Evolutionary conservation across 2,329 filamentous ascomycete genomes (phyloP), one percentile per base, ranked within the genome.

Genomic region (Pochonia chlamydosporia): DNA sequence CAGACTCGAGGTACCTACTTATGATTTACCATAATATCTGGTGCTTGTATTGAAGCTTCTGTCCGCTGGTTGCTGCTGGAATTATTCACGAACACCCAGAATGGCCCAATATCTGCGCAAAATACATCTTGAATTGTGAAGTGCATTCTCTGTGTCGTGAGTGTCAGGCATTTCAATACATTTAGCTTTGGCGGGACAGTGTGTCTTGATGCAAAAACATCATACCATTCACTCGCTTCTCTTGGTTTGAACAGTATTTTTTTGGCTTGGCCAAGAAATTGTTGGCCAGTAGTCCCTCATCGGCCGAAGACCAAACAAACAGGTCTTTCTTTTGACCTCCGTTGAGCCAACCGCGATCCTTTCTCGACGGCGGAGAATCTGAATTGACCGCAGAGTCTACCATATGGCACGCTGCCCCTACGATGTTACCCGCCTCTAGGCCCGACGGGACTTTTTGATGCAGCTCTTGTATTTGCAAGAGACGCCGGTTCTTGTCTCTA

Each of bases 401-500:
- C 1, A 5, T 18, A 18, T 23, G 21, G 13, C 7, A n/a, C 7
- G 16, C 35, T 11, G 10, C 23, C 20, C 35, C 5, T 10, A 4
- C 18, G n/a, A 18, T 18, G 20, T 11, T 39, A 20, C 6, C 20
- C 3, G 21, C 16, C 14, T 14, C n/a, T 5, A 13, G 23, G 10
- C 13, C 20, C 9, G 35, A 11, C 57, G 81, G 83, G 40, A 81
- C 63, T 51, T 75, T 82, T 56, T 82, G 77, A 51, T 83, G 83
- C 2, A 82, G 66, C 51, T 82, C 78, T 56, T 89, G 87, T 3
- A 81, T 78, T 50, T 89, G 84, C 5, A 82, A 66, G 3, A 87
- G 75, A 49, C 83, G 85, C 40, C 78, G 82, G 54, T 71, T 81
- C 62, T 92, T 93, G 20, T 90, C 84, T 47, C 78, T 78, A 56